Percentiles rank a stretch among this genome's conserved stretches.
Evolutionary conservation across 2,329 filamentous ascomycete species (phyloP).

Genomic region (Coleophoma cylindrospora): DNA sequence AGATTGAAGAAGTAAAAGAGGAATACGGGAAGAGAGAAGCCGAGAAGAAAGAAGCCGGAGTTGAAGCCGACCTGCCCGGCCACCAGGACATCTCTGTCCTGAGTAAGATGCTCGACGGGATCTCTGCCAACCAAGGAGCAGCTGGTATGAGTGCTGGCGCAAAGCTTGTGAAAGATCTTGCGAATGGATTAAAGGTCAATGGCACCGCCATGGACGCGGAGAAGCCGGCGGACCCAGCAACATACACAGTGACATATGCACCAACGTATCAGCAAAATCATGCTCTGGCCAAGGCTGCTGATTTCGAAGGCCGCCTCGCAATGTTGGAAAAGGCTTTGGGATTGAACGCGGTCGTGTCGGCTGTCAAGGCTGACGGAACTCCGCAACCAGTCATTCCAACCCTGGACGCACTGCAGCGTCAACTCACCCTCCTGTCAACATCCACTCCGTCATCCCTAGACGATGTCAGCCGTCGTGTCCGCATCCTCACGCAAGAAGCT

Average conservation of each 20-base stretch:
- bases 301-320: slow-evolving; percentile 79
- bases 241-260: slow-evolving; percentile 61
- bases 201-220: slow-evolving; percentile 17
- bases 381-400: slow-evolving; percentile 74
- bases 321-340: slow-evolving; percentile 79
- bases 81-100: slow-evolving; percentile 61
- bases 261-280: slow-evolving; percentile 63
- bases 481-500: slow-evolving; percentile 66
- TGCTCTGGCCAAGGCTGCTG: slow-evolving; percentile 72
- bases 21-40: slow-evolving; percentile 53
- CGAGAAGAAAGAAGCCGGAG: slow-evolving; percentile 35
- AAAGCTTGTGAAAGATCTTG: slow-evolving; percentile 24
- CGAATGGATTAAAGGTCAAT: slow-evolving; percentile 21
- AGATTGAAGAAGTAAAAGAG: slow-evolving; percentile 67
- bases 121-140: slow-evolving; percentile 35
- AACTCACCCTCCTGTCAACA: slow-evolving; percentile 70
- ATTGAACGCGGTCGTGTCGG: slow-evolving; percentile 65
- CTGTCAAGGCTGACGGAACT: slow-evolving; percentile 49
- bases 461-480: slow-evolving; percentile 63
- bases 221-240: slow-evolving; percentile 32
- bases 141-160: slow-evolving; percentile 9
- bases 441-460: slow-evolving; percentile 71
- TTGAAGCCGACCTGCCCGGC: slow-evolving; percentile 31
- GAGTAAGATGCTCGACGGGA: slow-evolving; percentile 65
- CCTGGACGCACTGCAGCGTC: slow-evolving; percentile 73